Base-by-base conservation (phyloP, 2,329 filamentous ascomycete genomes). In the Hymenoscyphus fraxineus region DNA sequence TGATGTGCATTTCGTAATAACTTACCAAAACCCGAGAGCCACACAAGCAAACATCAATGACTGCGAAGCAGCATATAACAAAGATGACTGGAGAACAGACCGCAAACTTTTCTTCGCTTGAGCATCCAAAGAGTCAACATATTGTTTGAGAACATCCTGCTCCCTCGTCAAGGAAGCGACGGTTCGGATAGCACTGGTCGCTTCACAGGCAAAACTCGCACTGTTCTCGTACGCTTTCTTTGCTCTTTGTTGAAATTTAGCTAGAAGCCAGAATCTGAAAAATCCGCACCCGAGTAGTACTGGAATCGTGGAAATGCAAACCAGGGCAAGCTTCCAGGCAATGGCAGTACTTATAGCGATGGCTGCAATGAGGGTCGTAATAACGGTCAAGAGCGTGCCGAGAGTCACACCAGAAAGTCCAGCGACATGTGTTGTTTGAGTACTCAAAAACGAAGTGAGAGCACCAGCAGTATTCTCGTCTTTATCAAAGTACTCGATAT, bases 401-500 rank as follows among this genome's bases (percentile, higher is more conserved):
- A 98, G 84, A 0, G 93, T 97, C 35, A 88, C 87, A 58, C 94
- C 95, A 69, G 91, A 93, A 58, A 98, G 86, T 15, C 95, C 93
- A 16, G 93, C 90, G 38, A 97, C 83, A 73, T 96, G 89, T 0
- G 92, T 97, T 0, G 93, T 93, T 77, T 97, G 91, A 0, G 92
- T 96, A 1, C 91, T 93, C 13, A 97, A 80, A 78, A 96, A 95
- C 0, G 90, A 92, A 0, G 93, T 97, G 71, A 99, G 80, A 0
- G 93, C 90, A 69, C 95, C 95, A 6, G 92, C 88, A 6, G 90
- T 93, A 76, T 98, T 96, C 76, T 95, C 90, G 68, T 96, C 91
- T 56, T 83, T 83, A 76, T 98, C 95, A 71, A 97, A 99, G 77
- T 93, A 98, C 35, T 87, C 81, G 65, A 98, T 93, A 68, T 98